These are phyloP conservation scores for Clonostachys sp. DNA, from an alignment of 2,329 filamentous ascomycete species.

Conservation along the genomic window DNA sequence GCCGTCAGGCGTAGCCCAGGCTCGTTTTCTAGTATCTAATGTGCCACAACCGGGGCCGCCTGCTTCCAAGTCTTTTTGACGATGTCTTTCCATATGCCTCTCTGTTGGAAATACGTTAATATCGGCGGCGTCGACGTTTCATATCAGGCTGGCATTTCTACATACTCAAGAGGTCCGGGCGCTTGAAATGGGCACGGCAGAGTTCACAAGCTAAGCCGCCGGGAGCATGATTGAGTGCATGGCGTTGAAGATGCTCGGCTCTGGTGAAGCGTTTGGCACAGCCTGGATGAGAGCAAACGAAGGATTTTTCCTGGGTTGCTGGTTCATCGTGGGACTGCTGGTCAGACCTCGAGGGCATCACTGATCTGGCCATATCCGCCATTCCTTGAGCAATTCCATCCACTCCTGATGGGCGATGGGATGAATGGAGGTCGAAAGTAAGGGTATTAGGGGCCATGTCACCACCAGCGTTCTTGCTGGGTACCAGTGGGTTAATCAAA, in stretches of 20 bases:
- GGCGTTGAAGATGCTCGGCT: conserved; percentile 53
- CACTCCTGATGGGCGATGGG: no score
- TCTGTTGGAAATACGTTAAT: conserved; percentile 24
- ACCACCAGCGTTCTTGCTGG: no score
- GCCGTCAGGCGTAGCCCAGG: conserved; percentile 50
- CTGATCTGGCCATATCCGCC: no score
- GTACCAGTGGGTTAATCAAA: no score
- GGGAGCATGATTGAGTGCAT: conserved; percentile 50
- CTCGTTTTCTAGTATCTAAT: conserved; percentile 49
- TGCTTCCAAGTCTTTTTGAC: conserved; percentile 50
- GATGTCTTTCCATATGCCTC: conserved; percentile 50
- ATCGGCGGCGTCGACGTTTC: background rate
- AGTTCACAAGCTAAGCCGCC: conserved; percentile 50
- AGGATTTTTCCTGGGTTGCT: background rate
- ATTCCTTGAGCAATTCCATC: no score
- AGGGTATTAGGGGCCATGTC: no score
- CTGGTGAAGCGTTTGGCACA: conserved; percentile 51
- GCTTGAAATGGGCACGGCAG: conserved; percentile 57
- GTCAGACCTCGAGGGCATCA: no score
- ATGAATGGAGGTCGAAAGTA: no score
- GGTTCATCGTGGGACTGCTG: no score
- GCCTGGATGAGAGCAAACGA: conserved; percentile 33
- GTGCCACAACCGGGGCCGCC: conserved; percentile 43
- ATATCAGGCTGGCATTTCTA: conserved; percentile 1
- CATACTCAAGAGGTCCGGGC: conserved; percentile 42